Evolutionary conservation across 352 stramenopile genomes (phyloP), one percentile per base, ranked within the genome.

Genomic region (Aphanomyces invadans): DNA sequence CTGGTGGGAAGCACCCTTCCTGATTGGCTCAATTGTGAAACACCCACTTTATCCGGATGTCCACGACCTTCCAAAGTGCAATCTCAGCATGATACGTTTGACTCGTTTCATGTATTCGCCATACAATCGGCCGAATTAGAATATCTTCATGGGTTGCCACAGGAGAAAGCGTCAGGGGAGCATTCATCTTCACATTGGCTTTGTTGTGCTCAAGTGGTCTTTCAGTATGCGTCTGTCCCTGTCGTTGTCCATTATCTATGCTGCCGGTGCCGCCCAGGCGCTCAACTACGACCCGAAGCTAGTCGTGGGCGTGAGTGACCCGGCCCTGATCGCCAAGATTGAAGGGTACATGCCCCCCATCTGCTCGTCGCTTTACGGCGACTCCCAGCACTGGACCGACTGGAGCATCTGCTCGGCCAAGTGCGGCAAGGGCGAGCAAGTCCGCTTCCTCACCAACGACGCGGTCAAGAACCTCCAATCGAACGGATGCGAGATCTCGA

Each of bases 311-410:
- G 29, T 60, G n/a, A 36, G 11, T 10, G 52, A 60, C 52, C 52
- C 52, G 11, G 25, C 39, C 11, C 39, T 60, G 52, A 60, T 60
- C 21, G 52, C 52, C 52, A 60, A 60, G 25, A 39, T 60, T 28
- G 52, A 60, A 60, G 52, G 52, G 23, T 60, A 60, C 52, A 60
- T 60, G 52, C 52, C 52, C 4, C 52, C 52, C 21, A 60, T 60
- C 21, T 60, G 52, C 52, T 60, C 52, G 23, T 36, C 23, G 52
- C 5, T 60, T 2, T 60, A 60, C 52, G 52, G 52, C 1, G 28
- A 60, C 11, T 21, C 23, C 17, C 17, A 42, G 9, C 52, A 60
- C 17, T 60, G 52, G 52, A 36, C 52, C 11, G 21, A 31, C 17
- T 60, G 52, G 52, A 60, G 52, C 25, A 42, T 39, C 52, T 60